Evolutionary conservation across 176 grass and related monocot species (phyloP).

Genomic region (Hsuehochloa calcarea): DNA sequence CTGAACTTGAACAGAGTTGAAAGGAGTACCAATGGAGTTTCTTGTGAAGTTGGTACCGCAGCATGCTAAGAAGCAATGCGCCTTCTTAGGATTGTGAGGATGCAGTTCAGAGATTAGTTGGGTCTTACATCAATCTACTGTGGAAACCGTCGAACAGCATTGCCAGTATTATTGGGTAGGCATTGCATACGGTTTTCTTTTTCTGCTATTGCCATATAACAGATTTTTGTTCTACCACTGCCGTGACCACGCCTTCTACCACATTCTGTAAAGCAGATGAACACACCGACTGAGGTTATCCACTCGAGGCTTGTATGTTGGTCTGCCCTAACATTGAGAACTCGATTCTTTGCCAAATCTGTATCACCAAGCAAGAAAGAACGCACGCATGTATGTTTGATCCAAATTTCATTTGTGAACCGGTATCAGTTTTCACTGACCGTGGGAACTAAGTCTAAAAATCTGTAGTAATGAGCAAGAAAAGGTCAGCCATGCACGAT

Average conservation of each 20-base stretch:
- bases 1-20: slow-evolving; percentile 58
- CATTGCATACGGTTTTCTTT: neutral
- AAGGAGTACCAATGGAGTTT: slow-evolving; percentile 57
- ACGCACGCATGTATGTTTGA: neutral
- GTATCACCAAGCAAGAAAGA: slow-evolving; percentile 3
- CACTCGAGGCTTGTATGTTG: slow-evolving; percentile 22
- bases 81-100: slow-evolving; percentile 4
- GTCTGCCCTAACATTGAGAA: neutral
- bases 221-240: neutral
- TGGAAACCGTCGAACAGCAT: slow-evolving; percentile 13
- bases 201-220: neutral
- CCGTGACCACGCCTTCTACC: neutral
- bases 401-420: neutral
- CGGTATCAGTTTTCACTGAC: neutral
- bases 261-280: slow-evolving; percentile 31
- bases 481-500: neutral
- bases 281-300: slow-evolving; percentile 9
- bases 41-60: slow-evolving; percentile 69
- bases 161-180: slow-evolving; percentile 20
- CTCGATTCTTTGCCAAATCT: neutral
- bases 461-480: neutral
- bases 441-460: neutral
- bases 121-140: neutral
- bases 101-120: neutral
- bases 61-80: slow-evolving; percentile 52